Percentiles rank a stretch among this genome's conserved stretches.
Evolutionary conservation across 2,329 filamentous ascomycete genomes (phyloP).

Genomic region (Bisporella sp.): DNA sequence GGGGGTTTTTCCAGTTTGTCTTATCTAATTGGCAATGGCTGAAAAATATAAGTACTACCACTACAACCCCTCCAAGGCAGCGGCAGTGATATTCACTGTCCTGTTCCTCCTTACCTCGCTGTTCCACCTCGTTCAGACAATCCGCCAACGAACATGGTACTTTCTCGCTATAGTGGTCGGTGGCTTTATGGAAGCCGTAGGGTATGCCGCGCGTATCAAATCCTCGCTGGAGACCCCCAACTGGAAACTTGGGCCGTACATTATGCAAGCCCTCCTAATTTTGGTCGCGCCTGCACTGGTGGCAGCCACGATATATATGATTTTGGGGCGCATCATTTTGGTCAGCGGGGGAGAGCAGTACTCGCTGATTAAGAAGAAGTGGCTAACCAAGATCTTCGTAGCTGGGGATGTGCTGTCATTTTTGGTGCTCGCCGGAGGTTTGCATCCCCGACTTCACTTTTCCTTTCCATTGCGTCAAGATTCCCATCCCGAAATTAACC

Average conservation of each 20-base stretch:
- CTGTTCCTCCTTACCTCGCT: slow-evolving; percentile 33
- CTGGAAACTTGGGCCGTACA: slow-evolving; percentile 20
- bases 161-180: slow-evolving; percentile 45
- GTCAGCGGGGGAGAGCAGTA: slow-evolving; percentile 27
- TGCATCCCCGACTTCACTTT: too few species aligned
- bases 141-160: slow-evolving; percentile 38
- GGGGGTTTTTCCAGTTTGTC: too few species aligned
- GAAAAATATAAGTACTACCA: slow-evolving; percentile 30
- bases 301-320: slow-evolving; percentile 32
- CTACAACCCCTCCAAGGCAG: slow-evolving; percentile 38
- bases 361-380: slow-evolving; percentile 25
- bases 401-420: slow-evolving; percentile 35
- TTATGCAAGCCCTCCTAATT: slow-evolving; percentile 28
- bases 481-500: too few species aligned
- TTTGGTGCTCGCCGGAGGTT: slow-evolving; percentile 25
- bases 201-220: slow-evolving; percentile 23
- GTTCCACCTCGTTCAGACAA: slow-evolving; percentile 32
- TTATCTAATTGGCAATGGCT: too few species aligned
- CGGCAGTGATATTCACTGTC: slow-evolving; percentile 35
- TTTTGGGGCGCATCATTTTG: slow-evolving; percentile 31
- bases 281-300: slow-evolving; percentile 31
- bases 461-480: too few species aligned
- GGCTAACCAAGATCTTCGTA: slow-evolving; percentile 35
- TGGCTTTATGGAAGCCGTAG: slow-evolving; percentile 22
- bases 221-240: slow-evolving; percentile 14